Base-by-base conservation (phyloP, 139 green algal genomes). In the Picochlorum sp. region DNA sequence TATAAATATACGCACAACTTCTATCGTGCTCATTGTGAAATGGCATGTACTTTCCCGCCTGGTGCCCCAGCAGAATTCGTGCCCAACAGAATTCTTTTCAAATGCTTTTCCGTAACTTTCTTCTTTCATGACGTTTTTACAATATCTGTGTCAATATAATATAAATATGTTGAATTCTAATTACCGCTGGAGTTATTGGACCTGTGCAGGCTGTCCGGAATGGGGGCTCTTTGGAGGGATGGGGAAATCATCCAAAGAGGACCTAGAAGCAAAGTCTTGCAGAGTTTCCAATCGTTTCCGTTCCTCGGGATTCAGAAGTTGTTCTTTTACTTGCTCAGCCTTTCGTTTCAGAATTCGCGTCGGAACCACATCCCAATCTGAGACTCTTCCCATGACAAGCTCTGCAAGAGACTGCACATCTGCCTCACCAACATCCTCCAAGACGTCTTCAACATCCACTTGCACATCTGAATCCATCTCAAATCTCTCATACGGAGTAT, bases 381-480 rank as follows among this genome's bases (percentile, higher is more conserved):
- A 67, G 4, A 71, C 11, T 20, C 51, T 44, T n/a, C 79, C 81
- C 62, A 86, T 72, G 14, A 87, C 59, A 2, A 82, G 73, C 51
- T 86, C 79, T 4, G 69, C 74, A 15, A 79, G 65, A 20, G 44
- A 15, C 34, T 49, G 44, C 16, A 71, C 38, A 15, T 51, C 59
- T 0, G 71, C 68, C 6, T 60, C 49, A 3, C 14, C 24, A 10
- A 59, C 69, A 38, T 49, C 62, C 64, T 66, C 61, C 34, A 24
- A 20, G 15, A 21, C 1, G 15, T 57, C 49, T 37, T 45, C 15
- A 57, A n/a, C 52, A n/a, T 45, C 28, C n/a, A n/a, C 63, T 20
- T 16, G 26, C 7, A 9, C 41, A 20, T 65, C 13, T 3, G 61
- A 41, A 41, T 9, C 34, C 34, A 41, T 41, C 7, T 41, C 34